Evolutionary conservation across 129 eudicot species (phyloP).

Genomic region (Flaveria sonorensis): DNA sequence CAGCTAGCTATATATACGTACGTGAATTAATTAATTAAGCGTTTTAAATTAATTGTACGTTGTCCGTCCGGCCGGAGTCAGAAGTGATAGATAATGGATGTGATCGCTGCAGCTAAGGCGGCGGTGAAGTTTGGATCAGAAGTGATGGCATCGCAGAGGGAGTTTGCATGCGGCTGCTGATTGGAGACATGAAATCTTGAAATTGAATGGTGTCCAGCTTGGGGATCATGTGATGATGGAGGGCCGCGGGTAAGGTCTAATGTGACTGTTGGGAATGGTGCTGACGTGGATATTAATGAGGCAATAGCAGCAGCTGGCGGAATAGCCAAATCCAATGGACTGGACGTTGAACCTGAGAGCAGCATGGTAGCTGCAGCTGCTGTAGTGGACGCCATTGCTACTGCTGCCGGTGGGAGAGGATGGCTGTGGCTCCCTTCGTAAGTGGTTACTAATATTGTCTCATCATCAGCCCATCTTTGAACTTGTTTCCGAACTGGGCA

Average conservation of each 20-base stretch:
- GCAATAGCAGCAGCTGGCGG: no score
- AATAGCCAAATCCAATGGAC: no score
- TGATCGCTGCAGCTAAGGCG: conserved; percentile 84
- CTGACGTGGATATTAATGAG: no score
- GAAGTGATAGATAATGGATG: conserved; percentile 57
- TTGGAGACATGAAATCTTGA: no score
- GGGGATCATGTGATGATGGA: conserved; percentile 49
- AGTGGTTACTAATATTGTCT: conserved; percentile 70
- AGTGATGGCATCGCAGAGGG: conserved; percentile 63
- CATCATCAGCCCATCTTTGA: conserved; percentile 91
- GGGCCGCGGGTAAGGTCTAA: conserved; percentile 76
- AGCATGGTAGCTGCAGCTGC: conserved; percentile 88
- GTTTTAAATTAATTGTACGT: no score
- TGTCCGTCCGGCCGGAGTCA: no score
- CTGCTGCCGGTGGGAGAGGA: conserved; percentile 89
- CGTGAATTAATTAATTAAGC: no score
- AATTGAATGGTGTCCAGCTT: no score
- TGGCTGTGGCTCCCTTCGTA: conserved; percentile 94
- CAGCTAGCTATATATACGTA: no score
- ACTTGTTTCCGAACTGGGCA: conserved; percentile 93
- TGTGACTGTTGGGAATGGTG: conserved; percentile 85
- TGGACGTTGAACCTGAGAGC: conserved; percentile 91
- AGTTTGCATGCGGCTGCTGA: conserved; percentile 26
- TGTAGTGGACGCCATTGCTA: conserved; percentile 88
- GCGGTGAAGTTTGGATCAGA: conserved; percentile 95